These are phyloP conservation scores for Alternaria triticimaculans DNA, from an alignment of 2,329 filamentous ascomycete species.

Conservation along the genomic window DNA sequence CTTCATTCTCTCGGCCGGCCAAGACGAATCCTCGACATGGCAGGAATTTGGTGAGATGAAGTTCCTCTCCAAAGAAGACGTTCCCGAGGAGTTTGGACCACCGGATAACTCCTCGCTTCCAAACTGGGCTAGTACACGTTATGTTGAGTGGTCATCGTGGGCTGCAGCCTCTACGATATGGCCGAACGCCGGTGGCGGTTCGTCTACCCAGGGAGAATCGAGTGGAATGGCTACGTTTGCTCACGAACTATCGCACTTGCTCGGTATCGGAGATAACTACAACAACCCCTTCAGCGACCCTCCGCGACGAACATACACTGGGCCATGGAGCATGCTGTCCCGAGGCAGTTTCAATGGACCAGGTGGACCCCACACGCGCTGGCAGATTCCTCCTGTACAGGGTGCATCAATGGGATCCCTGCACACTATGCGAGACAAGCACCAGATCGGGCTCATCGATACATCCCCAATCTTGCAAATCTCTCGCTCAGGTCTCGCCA, in stretches of 20 bases:
- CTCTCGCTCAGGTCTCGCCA: slow-evolving; percentile 52
- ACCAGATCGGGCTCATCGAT: slow-evolving; percentile 58
- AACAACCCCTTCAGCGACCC: slow-evolving; percentile 61
- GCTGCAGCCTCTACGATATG: slow-evolving; percentile 59
- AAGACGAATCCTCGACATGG: slow-evolving; percentile 64
- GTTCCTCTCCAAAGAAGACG: slow-evolving; percentile 56
- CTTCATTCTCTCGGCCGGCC: slow-evolving; percentile 62
- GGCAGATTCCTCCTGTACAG: slow-evolving; percentile 59
- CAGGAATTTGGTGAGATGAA: slow-evolving; percentile 65
- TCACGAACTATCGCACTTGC: slow-evolving; percentile 60
- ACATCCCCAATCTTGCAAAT: slow-evolving; percentile 54
- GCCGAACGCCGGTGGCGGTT: slow-evolving; percentile 62
- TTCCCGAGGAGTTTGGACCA: slow-evolving; percentile 59
- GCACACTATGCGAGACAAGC: slow-evolving; percentile 62
- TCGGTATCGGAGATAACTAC: slow-evolving; percentile 63
- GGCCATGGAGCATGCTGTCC: slow-evolving; percentile 62
- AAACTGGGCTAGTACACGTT: slow-evolving; percentile 59
- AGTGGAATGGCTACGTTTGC: slow-evolving; percentile 62
- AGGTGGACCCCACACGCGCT: slow-evolving; percentile 60
- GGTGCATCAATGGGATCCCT: slow-evolving; percentile 59
- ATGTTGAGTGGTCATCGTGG: slow-evolving; percentile 63
- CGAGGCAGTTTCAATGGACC: slow-evolving; percentile 62
- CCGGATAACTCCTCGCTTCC: slow-evolving; percentile 51
- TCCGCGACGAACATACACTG: slow-evolving; percentile 57
- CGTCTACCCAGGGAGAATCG: slow-evolving; percentile 61